Evolutionary conservation across 768 basidiomycete species (phyloP), one percentile per base, ranked within the genome.

Genomic region (Lyophyllum atratum): DNA sequence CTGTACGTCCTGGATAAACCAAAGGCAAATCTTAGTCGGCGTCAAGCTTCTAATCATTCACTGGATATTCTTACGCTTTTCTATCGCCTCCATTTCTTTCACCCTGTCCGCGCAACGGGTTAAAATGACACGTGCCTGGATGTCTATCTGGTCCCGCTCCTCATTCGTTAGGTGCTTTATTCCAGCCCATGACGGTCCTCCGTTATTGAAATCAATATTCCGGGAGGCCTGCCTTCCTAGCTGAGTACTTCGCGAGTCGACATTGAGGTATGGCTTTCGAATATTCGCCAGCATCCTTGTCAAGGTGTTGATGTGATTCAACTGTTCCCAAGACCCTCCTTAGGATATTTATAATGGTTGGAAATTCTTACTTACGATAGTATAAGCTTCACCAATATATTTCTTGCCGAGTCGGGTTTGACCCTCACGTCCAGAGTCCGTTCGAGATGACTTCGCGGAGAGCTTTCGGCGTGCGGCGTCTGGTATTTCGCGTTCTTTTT

Each of bases 91-190:
- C 83, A 99, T 85, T 70, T 89, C 85, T 63, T 86, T 88, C 8
- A 98, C 89, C 63, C 92, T 79, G 61, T 95, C 91, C 29, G 92
- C 85, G 74, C 94, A 97, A 52, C 88, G 84, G 49, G 86, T 82
- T 48, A 98, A 77, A 53, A 97, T 89, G 64, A 93, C 82, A 62
- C 90, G 87, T 29, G 93, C 90, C 68, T 96, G 91, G 58, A 95
- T 75, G 79, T 99, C 97, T 52, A 99, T 92, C 74, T 97, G 93
- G 73, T 98, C 95, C 59, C 95, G 81, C 70, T 99, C 95, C 60
- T 92, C 86, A 67, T 98, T 95, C 9, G 86, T 85, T 6, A 99
- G 81, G 65, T 87, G 76, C 59, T 83, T 84, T 50, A 92, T 76
- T 51, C 81, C 81, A 17, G 79, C 70, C 89, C 89, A 92, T 44